These are phyloP conservation scores for Tephrocybe rancida DNA, from an alignment of 768 basidiomycete species.

Conservation along the genomic window DNA sequence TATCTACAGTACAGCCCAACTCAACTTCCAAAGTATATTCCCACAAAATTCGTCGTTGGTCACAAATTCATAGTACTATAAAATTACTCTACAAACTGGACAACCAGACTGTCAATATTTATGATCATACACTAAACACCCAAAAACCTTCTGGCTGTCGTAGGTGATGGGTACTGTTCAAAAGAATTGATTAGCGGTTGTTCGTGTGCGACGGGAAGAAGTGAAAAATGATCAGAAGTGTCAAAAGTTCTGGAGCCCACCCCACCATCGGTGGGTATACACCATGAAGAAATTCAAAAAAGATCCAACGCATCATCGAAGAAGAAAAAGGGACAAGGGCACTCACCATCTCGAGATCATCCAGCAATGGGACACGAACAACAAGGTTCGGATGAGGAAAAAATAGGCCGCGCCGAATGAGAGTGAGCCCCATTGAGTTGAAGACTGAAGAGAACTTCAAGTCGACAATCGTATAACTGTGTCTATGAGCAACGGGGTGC, in stretches of 20 bases:
- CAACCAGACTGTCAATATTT: too few species aligned
- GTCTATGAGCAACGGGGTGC: slow-evolving; percentile 78
- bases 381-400: slow-evolving; percentile 54
- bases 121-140: too few species aligned
- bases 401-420: slow-evolving; percentile 68
- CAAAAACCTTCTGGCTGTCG: too few species aligned
- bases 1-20: too few species aligned
- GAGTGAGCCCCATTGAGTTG: slow-evolving; percentile 95
- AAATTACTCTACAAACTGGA: too few species aligned
- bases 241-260: slow-evolving; percentile 81
- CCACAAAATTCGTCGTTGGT: too few species aligned
- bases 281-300: slow-evolving; percentile 93
- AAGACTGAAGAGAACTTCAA: slow-evolving; percentile 37
- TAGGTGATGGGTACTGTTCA: too few species aligned
- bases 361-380: slow-evolving; percentile 35
- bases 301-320: slow-evolving; percentile 58
- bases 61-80: too few species aligned
- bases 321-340: slow-evolving; percentile 4
- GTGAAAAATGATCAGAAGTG: slow-evolving; percentile 43
- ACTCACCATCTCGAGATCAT: neutral
- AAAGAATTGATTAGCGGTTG: too few species aligned
- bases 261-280: slow-evolving; percentile 61
- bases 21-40: too few species aligned
- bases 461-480: slow-evolving; percentile 86
- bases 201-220: neutral